A percentile compares a stretch with the other conserved stretches of the same genome.
These are phyloP conservation scores for Trichosporon inkin DNA, from an alignment of 1,284 basidiomycete species.

Conservation along the genomic window DNA sequence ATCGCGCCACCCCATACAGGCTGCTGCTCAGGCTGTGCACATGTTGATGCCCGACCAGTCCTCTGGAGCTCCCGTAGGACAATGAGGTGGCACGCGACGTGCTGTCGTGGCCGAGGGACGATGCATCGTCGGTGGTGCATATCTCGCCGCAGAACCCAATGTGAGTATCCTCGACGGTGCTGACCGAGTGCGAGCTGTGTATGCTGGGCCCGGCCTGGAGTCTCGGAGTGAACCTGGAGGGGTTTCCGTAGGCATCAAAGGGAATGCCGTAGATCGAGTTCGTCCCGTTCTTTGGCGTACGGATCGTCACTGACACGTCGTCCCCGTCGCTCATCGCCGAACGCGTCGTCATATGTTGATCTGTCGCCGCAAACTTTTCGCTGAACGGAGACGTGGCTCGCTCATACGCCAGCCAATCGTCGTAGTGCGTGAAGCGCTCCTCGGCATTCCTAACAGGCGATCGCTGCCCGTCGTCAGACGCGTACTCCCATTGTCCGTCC, in stretches of 20 bases:
- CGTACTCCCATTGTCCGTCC: constrained; percentile 1
- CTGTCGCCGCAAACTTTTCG: background rate
- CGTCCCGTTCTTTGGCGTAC: background rate
- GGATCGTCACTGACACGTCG: background rate
- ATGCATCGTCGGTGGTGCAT: background rate
- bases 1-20: too few species aligned
- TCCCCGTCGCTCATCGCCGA: background rate
- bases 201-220: background rate
- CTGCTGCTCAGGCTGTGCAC: too few species aligned
- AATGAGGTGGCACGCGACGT: background rate
- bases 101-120: background rate
- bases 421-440: constrained; percentile 12
- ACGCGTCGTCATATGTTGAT: background rate
- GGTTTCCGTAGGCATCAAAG: background rate
- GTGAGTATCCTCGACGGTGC: background rate
- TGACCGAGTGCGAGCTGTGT: background rate
- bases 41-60: too few species aligned
- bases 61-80: too few species aligned
- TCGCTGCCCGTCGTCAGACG: constrained; percentile 12
- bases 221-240: background rate
- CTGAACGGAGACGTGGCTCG: background rate
- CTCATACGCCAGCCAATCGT: constrained; percentile 18
- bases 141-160: background rate
- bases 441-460: background rate
- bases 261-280: constrained; percentile 2